phyloP scores from a whole-genome alignment of 2,329 filamentous ascomycete genomes.

The Tolypocladium album region DNA sequence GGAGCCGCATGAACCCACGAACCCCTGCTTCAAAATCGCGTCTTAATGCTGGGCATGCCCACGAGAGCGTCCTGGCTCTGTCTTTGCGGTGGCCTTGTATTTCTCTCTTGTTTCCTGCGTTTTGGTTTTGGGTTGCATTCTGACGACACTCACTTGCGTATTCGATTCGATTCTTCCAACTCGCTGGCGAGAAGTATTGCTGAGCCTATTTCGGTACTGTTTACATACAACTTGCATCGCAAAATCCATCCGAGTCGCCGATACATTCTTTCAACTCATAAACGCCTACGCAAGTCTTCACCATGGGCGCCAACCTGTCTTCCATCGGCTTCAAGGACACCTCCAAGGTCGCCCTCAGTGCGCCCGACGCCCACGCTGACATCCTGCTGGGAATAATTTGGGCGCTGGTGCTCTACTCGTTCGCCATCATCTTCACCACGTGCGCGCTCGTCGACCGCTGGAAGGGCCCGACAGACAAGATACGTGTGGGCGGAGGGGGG shows the following conservation, averaged over 20 bases:
- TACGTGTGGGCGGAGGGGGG: constrained; percentile 13
- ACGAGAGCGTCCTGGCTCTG: too few relatives aligned
- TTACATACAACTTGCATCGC: neutral
- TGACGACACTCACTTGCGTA: neutral
- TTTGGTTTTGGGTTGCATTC: neutral
- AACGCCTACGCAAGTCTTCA: neutral
- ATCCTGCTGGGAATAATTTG: constrained; percentile 24
- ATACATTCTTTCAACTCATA: neutral
- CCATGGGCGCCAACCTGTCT: constrained; percentile 31
- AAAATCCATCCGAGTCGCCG: neutral
- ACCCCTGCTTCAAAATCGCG: neutral
- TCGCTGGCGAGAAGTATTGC: neutral
- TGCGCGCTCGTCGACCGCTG: constrained; percentile 31
- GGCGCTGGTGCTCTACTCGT: constrained; percentile 22
- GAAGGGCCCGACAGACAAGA: constrained; percentile 25
- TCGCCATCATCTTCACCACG: constrained; percentile 30
- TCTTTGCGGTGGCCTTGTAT: neutral
- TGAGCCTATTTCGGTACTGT: neutral
- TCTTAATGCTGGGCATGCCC: neutral
- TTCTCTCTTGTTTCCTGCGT: neutral
- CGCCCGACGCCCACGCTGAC: constrained; percentile 16
- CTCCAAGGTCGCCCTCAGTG: constrained; percentile 20
- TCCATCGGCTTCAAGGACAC: constrained; percentile 22
- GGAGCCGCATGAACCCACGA: neutral
- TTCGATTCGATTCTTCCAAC: neutral